Evolutionary conservation across 2,329 filamentous ascomycete genomes (phyloP).

Genomic region (Trichoderma afroharzianum): DNA sequence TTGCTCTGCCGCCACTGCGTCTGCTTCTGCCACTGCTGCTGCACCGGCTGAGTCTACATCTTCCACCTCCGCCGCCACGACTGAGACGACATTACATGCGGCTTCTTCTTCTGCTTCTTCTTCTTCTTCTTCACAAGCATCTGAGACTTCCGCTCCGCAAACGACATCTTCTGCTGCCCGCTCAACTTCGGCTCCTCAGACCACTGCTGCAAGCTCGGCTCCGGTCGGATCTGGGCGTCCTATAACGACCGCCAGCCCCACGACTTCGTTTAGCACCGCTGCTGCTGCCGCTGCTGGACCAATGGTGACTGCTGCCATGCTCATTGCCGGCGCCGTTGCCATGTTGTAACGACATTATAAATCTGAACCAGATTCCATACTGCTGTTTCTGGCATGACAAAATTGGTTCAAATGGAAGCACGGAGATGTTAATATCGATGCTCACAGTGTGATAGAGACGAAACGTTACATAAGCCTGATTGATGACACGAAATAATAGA

Average conservation of each 20-base stretch:
- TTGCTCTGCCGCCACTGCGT: conserved; percentile 18
- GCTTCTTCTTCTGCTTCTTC: background rate
- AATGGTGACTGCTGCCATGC: background rate
- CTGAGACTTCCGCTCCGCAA: background rate
- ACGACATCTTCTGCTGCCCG: conserved; percentile 14
- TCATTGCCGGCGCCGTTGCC: conserved; percentile 10
- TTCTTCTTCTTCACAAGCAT: conserved; percentile 19
- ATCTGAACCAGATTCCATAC: background rate
- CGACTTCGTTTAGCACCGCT: background rate
- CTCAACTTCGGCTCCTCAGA: background rate
- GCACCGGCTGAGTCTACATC: background rate
- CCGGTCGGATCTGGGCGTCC: background rate
- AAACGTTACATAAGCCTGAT: background rate
- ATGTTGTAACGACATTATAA: background rate
- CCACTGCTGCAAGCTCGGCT: background rate
- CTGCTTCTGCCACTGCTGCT: background rate
- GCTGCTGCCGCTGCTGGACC: conserved; percentile 14
- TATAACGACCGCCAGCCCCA: background rate
- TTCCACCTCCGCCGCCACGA: background rate
- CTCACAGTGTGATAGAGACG: background rate
- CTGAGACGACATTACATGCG: background rate
- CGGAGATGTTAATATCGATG: background rate
- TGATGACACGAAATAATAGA: background rate
- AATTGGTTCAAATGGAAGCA: background rate
- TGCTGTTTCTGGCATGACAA: background rate